phyloP scores from a whole-genome alignment of 2,329 filamentous ascomycete genomes.

The Byssothecium circinans region DNA sequence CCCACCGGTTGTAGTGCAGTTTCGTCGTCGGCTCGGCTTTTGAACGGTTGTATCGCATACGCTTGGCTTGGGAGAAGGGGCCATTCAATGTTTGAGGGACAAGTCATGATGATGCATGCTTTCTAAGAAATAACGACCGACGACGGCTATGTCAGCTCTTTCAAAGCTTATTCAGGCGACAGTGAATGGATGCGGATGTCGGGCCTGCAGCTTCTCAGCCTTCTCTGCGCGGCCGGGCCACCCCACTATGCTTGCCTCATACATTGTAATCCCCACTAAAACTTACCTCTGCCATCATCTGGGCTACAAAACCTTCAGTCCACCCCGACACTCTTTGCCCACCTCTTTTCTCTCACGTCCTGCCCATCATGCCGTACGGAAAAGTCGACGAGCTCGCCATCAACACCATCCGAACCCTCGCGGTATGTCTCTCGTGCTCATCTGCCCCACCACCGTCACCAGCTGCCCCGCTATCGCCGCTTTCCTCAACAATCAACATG shows the following conservation, averaged over 20 bases:
- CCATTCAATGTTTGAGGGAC: background rate
- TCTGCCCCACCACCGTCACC: constrained; percentile 21
- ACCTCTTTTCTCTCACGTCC: constrained; percentile 16
- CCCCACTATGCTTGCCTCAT: constrained; percentile 7
- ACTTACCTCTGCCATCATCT: constrained; percentile 6
- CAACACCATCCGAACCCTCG: constrained; percentile 96
- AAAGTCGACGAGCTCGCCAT: constrained; percentile 88
- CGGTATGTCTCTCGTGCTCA: constrained; percentile 65
- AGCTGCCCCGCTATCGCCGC: constrained; percentile 31
- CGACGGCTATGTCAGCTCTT: constrained; percentile 1
- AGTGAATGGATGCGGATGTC: background rate
- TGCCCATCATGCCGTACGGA: constrained; percentile 76
- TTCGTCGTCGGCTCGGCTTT: constrained; percentile 9
- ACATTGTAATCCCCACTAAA: constrained; percentile 7
- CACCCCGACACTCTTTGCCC: constrained; percentile 15
- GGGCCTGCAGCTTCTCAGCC: background rate
- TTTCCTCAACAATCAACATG: constrained; percentile 20
- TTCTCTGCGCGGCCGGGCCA: background rate
- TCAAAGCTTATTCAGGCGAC: constrained; percentile 4
- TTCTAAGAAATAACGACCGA: no score
- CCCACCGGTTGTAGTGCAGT: no score
- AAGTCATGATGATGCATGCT: no score
- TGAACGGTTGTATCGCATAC: background rate
- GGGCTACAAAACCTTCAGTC: constrained; percentile 9
- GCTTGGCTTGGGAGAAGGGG: background rate